A percentile compares a stretch with the other conserved stretches of the same genome.
Conservation (phyloP, 2,329 filamentous ascomycete genomes). For the Penicillium sp. region DNA sequence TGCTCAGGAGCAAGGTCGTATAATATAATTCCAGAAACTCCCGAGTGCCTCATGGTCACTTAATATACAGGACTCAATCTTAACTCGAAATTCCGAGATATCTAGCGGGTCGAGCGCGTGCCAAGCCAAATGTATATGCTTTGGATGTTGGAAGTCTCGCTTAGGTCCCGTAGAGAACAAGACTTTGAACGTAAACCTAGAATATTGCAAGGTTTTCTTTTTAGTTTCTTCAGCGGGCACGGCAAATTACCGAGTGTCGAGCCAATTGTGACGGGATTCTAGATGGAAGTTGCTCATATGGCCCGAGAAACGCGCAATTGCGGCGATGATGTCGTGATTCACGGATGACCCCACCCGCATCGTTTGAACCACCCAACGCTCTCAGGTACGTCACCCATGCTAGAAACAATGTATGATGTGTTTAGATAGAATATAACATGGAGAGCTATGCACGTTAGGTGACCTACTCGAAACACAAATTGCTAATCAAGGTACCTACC, state of each 20-base stretch:
- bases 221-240: not conserved
- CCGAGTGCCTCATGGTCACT: too few species aligned
- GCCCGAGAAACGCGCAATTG: constrained; percentile 9
- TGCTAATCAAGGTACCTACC: not conserved
- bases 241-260: not conserved
- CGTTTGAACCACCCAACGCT: not conserved
- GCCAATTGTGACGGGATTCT: not conserved
- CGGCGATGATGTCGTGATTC: constrained; percentile 13
- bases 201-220: not conserved
- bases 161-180: not conserved
- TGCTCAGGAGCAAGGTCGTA: not conserved
- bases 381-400: not conserved
- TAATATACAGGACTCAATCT: not conserved
- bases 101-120: not conserved
- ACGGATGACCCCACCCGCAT: constrained; percentile 1
- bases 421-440: not conserved
- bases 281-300: constrained; percentile 1
- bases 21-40: not conserved
- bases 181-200: not conserved
- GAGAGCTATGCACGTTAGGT: not conserved
- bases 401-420: not conserved
- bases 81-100: not conserved
- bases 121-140: not conserved
- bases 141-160: not conserved
- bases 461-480: not conserved